Evolutionary conservation across 2,329 filamentous ascomycete species (phyloP), one percentile per base, ranked within the genome.

Genomic region (Penicillium concentricum): DNA sequence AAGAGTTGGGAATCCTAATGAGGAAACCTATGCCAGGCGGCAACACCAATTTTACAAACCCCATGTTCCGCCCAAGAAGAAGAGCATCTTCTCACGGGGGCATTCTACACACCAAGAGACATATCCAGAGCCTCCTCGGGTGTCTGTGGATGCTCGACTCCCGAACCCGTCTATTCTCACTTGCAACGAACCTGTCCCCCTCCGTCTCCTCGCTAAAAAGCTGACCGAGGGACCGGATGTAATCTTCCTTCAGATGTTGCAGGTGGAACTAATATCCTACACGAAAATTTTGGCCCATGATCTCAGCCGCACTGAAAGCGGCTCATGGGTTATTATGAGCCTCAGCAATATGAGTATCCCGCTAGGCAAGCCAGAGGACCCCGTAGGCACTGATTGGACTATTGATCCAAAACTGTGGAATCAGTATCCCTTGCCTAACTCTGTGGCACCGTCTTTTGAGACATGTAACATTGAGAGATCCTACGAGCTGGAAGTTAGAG

Each of bases 141-240:
- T 94, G 13, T 88, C 87, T 4, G 82, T 97, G 42, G 92, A 97
- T 67, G 91, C 90, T 4, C 85, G 93, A 34, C 78, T 99, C 32
- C 94, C 94, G 0, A 90, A 92, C 68, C 94, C 94, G 4, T 83
- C 91, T 4, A 89, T 97, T 43, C 78, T 97, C 48, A 97, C 92
- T 0, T 96, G 92, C 77, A 95, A 96, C 71, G 84, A 92, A 63
- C 87, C 91, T 5, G 67, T 97, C 8, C 93, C 93, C 0, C 79
- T 97, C 3, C 84, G 91, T 1, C 77, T 99, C 9, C 78, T 97
- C 15, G 82, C 92, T 38, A 91, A 88, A 67, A 96, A 91, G 71
- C 77, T 92, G 22, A 87, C 83, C 53, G 81, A 87, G 18, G 86
- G 85, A 47, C 79, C 80, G 0, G 90, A 91, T 54, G 83, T 85